Evolutionary conservation across 2,329 filamentous ascomycete genomes (phyloP).

Genomic region (Pseudogymnoascus pannorum): DNA sequence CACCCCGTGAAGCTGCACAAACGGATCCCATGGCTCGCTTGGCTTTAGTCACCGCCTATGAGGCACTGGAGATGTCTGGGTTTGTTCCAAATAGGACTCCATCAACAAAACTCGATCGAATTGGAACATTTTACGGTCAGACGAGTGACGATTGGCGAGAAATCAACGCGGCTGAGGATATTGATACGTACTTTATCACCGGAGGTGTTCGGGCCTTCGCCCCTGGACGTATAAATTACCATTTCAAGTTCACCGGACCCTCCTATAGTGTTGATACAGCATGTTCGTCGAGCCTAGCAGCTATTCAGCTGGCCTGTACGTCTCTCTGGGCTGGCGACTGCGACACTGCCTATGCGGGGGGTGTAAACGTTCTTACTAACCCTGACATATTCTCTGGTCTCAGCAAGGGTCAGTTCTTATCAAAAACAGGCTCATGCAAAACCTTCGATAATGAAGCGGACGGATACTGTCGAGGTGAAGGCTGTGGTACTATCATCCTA

Average conservation of each 20-base stretch:
- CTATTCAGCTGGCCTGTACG: slow-evolving; percentile 26
- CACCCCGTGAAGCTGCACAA: slow-evolving; percentile 69
- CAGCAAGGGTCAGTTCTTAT: slow-evolving; percentile 6
- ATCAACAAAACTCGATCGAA: slow-evolving; percentile 35
- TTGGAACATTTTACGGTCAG: slow-evolving; percentile 29
- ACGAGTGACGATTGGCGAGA: slow-evolving; percentile 29
- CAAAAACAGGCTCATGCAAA: slow-evolving; percentile 33
- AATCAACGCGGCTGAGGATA: slow-evolving; percentile 26
- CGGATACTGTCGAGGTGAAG: slow-evolving; percentile 44
- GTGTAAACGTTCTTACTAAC: background rate
- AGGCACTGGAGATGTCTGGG: slow-evolving; percentile 74
- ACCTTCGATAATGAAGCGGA: slow-evolving; percentile 38
- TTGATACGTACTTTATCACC: slow-evolving; percentile 28
- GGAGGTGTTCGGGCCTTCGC: slow-evolving; percentile 28
- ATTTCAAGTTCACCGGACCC: slow-evolving; percentile 35
- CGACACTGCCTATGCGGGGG: background rate
- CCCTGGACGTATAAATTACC: slow-evolving; percentile 40
- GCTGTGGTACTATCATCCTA: slow-evolving; percentile 37
- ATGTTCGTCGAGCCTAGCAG: slow-evolving; percentile 34
- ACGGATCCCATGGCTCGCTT: slow-evolving; percentile 77
- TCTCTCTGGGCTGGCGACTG: background rate
- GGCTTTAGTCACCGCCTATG: slow-evolving; percentile 68
- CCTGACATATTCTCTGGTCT: slow-evolving; percentile 22
- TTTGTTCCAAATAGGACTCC: slow-evolving; percentile 44
- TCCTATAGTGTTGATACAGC: slow-evolving; percentile 35